These are phyloP conservation scores for Nitzschia putrida DNA, from an alignment of 108 stramenopile species.

Conservation along the genomic window DNA sequence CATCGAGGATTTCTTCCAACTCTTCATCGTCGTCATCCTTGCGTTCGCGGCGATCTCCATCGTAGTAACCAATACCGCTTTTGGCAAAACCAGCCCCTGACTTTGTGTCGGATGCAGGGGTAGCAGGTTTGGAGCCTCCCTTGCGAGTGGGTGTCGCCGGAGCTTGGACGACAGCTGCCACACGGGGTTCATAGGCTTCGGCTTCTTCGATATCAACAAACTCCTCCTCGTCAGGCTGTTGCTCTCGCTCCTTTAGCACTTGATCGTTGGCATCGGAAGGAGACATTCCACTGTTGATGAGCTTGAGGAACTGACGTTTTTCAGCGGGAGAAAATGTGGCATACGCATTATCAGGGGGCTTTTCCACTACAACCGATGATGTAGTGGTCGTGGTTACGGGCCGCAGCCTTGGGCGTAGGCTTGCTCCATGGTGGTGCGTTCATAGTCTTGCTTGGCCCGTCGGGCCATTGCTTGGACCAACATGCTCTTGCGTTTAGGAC, in stretches of 20 bases:
- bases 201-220: neutral
- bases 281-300: slow-evolving; percentile 66
- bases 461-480: slow-evolving; percentile 3
- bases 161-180: neutral
- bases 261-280: slow-evolving; percentile 38
- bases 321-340: slow-evolving; percentile 59
- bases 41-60: slow-evolving; percentile 48
- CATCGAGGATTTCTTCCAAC: slow-evolving; percentile 10
- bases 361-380: neutral
- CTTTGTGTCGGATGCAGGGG: neutral
- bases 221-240: no score
- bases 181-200: neutral
- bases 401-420: neutral
- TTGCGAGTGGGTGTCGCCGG: neutral
- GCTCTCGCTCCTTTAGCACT: slow-evolving; percentile 43
- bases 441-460: slow-evolving; percentile 17
- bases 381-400: neutral
- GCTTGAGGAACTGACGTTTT: slow-evolving; percentile 74
- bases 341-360: slow-evolving; percentile 48
- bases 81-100: slow-evolving; percentile 25
- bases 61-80: slow-evolving; percentile 67
- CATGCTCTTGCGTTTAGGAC: slow-evolving; percentile 12
- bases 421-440: slow-evolving; percentile 10
- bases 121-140: neutral
- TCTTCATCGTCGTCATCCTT: slow-evolving; percentile 17